Base-by-base conservation (phyloP, 345 rosid genomes). In the Lumnitzera racemosa region DNA sequence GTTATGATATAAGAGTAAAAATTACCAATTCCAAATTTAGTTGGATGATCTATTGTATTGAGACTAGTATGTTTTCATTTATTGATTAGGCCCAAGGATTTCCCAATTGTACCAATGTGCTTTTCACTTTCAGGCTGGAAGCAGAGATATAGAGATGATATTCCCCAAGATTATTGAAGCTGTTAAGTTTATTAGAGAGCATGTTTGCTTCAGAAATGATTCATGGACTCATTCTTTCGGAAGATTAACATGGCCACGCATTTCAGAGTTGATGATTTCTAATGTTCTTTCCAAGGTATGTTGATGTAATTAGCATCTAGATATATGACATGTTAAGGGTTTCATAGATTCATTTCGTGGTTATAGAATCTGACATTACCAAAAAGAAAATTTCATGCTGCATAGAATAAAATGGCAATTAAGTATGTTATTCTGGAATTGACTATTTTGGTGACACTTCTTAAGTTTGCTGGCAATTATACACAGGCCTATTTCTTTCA, bases 181-280 rank as follows among this genome's bases (percentile, higher is more conserved):
- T 67, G 73, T 88, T 67, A 84, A 72, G 72, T 94, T 88, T 70
- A 69, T 83, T 57, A 76, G 72, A 70, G 77, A 74, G 71, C 73
- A 53, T 55, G 59, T 94, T 69, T 94, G 95, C 84, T 82, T 88
- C 69, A 78, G 85, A 69, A 90, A 86, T 72, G 81, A 67, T 68
- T 67, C 84, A 36, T 90, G 96, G 95, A 76, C 76, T 62, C 78
- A 69, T 63, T 86, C 89, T 61, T 90, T 88, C 73, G 99, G 97
- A 74, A 88, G 85, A 71, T 77, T 94, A 82, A 80, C 92, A 47
- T 94, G 97, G 97, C 87, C 95, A 41, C 83, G 99, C 75, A 80
- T 88, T 64, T 83, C 96, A 17, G 97, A 90, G 69, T 73, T 90
- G 59, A 79, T 94, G 57, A 90, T 94, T 60, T 78, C 89, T 51